phyloP scores from a whole-genome alignment of 192 early-diverging fungal genomes.

The Phlyctochytrium planicorne region DNA sequence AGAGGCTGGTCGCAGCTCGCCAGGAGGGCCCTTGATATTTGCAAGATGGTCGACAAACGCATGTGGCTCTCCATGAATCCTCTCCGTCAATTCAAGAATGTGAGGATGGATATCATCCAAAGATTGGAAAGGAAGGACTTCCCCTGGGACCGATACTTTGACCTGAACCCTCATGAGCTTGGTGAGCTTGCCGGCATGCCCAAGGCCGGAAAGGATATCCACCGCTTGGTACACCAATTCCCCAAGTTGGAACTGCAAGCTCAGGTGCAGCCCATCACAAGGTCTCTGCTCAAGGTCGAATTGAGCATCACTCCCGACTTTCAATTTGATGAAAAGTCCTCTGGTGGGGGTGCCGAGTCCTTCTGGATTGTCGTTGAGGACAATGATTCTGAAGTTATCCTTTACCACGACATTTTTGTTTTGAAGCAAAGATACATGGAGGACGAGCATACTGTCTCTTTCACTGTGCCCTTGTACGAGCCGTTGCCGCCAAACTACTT shows the following conservation, averaged over 20 bases:
- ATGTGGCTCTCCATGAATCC: slow-evolving; percentile 97
- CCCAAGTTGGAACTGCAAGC: slow-evolving; percentile 89
- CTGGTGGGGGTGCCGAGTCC: slow-evolving; percentile 74
- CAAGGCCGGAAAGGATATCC: slow-evolving; percentile 85
- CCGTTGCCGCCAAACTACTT: slow-evolving; percentile 97
- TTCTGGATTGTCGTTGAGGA: slow-evolving; percentile 98
- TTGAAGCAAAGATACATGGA: slow-evolving; percentile 79
- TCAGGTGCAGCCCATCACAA: slow-evolving; percentile 90
- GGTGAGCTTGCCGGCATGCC: slow-evolving; percentile 86
- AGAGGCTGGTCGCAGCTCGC: slow-evolving; percentile 94
- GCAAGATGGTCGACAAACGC: slow-evolving; percentile 96
- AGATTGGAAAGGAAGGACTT: slow-evolving; percentile 91
- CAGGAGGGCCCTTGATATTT: slow-evolving; percentile 83
- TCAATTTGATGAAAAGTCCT: slow-evolving; percentile 83
- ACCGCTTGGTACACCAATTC: slow-evolving; percentile 90
- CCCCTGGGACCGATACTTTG: slow-evolving; percentile 92
- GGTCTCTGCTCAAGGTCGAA: slow-evolving; percentile 87
- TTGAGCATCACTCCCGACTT: slow-evolving; percentile 94
- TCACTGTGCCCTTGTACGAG: slow-evolving; percentile 88
- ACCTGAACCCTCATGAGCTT: slow-evolving; percentile 87
- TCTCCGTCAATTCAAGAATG: slow-evolving; percentile 82
- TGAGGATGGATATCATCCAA: slow-evolving; percentile 80
- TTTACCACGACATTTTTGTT: slow-evolving; percentile 90
- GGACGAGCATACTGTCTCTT: slow-evolving; percentile 84
- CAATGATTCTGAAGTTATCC: slow-evolving; percentile 83